Evolutionary conservation across 176 grass and related monocot genomes (phyloP), one percentile per base, ranked within the genome.

Genomic region (Oryza rufipogon): DNA sequence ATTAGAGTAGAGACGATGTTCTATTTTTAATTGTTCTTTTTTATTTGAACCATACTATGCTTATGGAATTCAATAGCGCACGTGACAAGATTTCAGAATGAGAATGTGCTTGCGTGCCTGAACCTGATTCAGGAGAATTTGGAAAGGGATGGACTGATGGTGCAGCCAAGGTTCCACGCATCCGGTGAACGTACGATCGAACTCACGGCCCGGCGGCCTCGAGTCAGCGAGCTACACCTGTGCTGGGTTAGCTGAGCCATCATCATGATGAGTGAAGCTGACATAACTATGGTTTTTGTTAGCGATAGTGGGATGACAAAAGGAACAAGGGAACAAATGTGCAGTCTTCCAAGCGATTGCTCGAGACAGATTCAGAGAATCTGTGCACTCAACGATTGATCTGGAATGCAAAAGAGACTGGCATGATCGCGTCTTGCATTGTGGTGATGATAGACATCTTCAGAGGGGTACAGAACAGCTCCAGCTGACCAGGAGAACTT

Each of bases 61-160:
- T 54, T 16, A 20, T 58, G 52, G 52, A 54, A 58, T 58, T 20
- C 52, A 58, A 58, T 10, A 22, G 58, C 48, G 58, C 71, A 83
- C 81, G 30, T 75, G 17, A 30, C 61, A 30, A 66, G 71, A 61
- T 67, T 67, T 75, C 79, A 60, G 79, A 81, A 75, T 6, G 47
- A 2, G 26, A 54, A 20, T 34, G 46, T 54, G 16, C 4, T 74
- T 14, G 72, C 44, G 72, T 33, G 47, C 2, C 72, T 32, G 13
- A 17, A 17, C 72, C 7, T 30, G 73, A 74, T 25, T 25, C 16
- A 19, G 73, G 47, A 26, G 26, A 34, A 54, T 20, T 26, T 9
- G 4, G 73, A 75, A 33, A 34, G 73, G 16, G 73, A 13, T 68
- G 66, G 66, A 63, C 20, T 7, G 28, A 34, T 56, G 47, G 48